phyloP scores from a whole-genome alignment of 2,329 filamentous ascomycete species.

The Cadophora sp. region DNA sequence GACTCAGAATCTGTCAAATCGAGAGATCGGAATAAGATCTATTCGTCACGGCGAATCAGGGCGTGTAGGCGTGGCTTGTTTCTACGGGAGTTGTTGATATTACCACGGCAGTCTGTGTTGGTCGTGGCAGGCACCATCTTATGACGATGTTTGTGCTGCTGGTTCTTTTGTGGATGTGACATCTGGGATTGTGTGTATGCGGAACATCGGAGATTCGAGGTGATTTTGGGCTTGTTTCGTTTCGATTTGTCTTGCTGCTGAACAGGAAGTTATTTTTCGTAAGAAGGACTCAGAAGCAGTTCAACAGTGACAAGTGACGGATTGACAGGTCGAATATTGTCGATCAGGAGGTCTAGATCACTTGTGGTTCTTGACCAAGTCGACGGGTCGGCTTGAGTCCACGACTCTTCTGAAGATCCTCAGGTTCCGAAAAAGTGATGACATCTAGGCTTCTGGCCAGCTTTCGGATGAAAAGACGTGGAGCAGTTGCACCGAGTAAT shows the following conservation, averaged over 20 bases:
- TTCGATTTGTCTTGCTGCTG: slow-evolving; percentile 1
- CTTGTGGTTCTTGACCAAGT: slow-evolving; percentile 3
- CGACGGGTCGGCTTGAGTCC: not conserved
- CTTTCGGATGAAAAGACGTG: not conserved
- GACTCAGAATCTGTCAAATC: slow-evolving; percentile 19
- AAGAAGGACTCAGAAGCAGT: not conserved
- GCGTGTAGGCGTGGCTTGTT: slow-evolving; percentile 25
- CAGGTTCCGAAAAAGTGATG: not conserved
- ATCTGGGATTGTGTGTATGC: not conserved
- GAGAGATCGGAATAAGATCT: slow-evolving; percentile 21
- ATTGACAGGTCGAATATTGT: slow-evolving; percentile 7
- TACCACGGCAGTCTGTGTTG: slow-evolving; percentile 13
- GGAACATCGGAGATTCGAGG: not conserved
- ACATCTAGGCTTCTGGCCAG: not conserved
- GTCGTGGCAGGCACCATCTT: not conserved
- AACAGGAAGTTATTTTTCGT: not conserved
- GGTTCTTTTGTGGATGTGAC: not conserved
- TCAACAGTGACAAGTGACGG: not conserved
- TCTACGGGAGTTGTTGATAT: slow-evolving; percentile 19
- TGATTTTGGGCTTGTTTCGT: not conserved
- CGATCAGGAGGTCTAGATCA: slow-evolving; percentile 13
- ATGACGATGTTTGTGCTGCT: slow-evolving; percentile 13
- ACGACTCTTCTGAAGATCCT: not conserved
- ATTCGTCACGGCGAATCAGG: slow-evolving; percentile 23
- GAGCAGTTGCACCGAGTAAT: not conserved